A percentile compares a stretch with the other conserved stretches of the same genome.
Conservation (phyloP, 176 grass and related monocot species). For the Bonia amplexicaulis region DNA sequence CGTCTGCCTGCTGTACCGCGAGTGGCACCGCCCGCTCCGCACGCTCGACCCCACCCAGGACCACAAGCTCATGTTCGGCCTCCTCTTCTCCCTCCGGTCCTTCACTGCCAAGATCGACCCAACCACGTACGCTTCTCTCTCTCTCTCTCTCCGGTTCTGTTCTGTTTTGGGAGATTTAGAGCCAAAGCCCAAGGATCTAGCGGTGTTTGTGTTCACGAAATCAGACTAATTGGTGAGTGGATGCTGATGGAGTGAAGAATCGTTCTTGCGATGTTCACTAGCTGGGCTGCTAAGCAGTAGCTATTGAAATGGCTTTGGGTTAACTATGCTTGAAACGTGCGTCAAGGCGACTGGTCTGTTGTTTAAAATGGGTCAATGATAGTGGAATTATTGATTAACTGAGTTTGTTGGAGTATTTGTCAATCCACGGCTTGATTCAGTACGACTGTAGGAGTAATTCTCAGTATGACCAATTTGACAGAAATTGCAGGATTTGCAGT, state of each 20-base stretch:
- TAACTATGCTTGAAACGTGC: not conserved
- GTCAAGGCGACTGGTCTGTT: not conserved
- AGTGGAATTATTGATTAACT: not conserved
- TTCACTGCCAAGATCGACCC: conserved; percentile 97
- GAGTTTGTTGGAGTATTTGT: not conserved
- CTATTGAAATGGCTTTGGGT: not conserved
- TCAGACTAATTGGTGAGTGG: not conserved
- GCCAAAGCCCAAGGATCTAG: not conserved
- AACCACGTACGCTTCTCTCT: conserved; percentile 34
- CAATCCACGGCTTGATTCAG: not conserved
- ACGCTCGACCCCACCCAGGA: conserved; percentile 75
- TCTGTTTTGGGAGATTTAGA: not conserved
- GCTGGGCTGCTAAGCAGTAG: not conserved
- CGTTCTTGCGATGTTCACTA: not conserved
- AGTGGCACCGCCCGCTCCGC: conserved; percentile 82
- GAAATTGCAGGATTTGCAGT: not conserved
- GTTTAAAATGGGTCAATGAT: not conserved
- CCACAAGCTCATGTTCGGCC: conserved; percentile 98
- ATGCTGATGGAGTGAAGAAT: not conserved
- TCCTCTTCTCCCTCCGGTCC: conserved; percentile 94
- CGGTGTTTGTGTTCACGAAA: not conserved
- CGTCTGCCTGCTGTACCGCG: conserved; percentile 86
- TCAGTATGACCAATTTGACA: not conserved
- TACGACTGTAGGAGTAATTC: not conserved
- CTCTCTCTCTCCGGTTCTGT: not conserved